Evolutionary conservation across 208 protist genomes (phyloP), one percentile per base, ranked within the genome.

Genomic region (Acanthamoeba royreba): DNA sequence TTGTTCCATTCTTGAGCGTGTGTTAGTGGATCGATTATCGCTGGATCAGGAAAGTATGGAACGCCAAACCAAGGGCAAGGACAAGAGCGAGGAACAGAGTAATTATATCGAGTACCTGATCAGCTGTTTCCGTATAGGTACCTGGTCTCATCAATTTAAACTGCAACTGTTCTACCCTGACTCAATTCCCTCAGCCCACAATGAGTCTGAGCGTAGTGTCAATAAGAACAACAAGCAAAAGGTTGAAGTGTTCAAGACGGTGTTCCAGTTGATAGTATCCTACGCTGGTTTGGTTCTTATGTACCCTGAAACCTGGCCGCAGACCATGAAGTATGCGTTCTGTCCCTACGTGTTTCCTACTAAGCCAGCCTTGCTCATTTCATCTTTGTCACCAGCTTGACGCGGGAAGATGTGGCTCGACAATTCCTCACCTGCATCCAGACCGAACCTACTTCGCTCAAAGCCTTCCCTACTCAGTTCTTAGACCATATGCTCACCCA

Each of bases 91-190:
- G 38, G 46, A 4, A 22, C 47, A 90, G 35, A 42, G 38, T 42
- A 90, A 90, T 35, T 58, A 90, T 49, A 11, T 90, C 47, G 83
- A 90, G 33, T 90, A 90, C 49, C 83, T 90, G 31, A 49, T 90
- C n/a, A 72, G 52, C 52, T 90, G 77, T 40, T 87, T 55, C 47
- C 77, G 77, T 15, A 61, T 61, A 25, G 77, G 43, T 49, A 87
- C 47, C n/a, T 17, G 19, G 72, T 35, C 35, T 35, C 35, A 4
- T 4, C 17, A 13, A 81, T 61, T 63, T 11, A 17, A 2, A 72
- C 22, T 63, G 19, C 49, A 17, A 15, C 53, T 69, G 15, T 91
- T 77, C 38, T 3, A 52, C 28, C 63, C 9, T 55, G 35, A 2
- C 35, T 28, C 33, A 28, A 40, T 74, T 28, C 33, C 22, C 19